These are phyloP conservation scores for Sclerotinia trifoliorum DNA, from an alignment of 2,329 filamentous ascomycete genomes.

Conservation along the genomic window DNA sequence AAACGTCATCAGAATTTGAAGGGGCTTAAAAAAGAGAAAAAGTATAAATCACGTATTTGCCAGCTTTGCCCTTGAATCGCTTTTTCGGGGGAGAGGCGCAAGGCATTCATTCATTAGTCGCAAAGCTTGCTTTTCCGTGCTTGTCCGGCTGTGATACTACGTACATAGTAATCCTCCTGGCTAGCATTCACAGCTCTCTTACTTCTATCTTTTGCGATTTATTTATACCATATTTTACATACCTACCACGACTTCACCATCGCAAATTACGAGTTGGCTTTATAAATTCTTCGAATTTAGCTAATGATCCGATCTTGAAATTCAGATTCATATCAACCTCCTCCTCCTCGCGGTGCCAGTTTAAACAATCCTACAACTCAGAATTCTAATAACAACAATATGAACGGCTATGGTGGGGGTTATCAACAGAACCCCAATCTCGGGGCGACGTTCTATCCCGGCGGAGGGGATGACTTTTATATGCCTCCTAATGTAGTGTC, in stretches of 20 bases:
- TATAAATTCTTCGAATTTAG: background rate
- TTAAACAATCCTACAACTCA: slow-evolving; percentile 1
- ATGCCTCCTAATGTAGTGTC: slow-evolving; percentile 64
- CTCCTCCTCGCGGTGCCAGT: slow-evolving; percentile 18
- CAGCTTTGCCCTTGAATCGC: background rate
- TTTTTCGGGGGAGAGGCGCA: slow-evolving; percentile 1
- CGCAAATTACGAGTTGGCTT: background rate
- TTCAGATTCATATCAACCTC: slow-evolving; percentile 18
- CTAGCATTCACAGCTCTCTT: background rate
- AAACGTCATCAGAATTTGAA: background rate
- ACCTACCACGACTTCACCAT: background rate
- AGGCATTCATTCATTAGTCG: background rate
- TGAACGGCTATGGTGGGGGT: slow-evolving; percentile 23
- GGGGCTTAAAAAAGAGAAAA: background rate
- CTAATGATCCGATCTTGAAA: background rate
- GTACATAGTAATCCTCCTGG: slow-evolving; percentile 6
- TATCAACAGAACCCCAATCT: slow-evolving; percentile 40
- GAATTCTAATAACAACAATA: slow-evolving; percentile 17
- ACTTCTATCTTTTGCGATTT: background rate
- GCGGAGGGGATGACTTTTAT: slow-evolving; percentile 65
- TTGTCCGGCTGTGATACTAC: background rate
- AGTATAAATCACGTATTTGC: background rate
- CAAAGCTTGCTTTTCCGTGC: background rate
- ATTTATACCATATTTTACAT: background rate
- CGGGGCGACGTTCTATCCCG: slow-evolving; percentile 66